Evolutionary conservation across 306 rosid species (phyloP).

Genomic region (Ochetophila trinervis): DNA sequence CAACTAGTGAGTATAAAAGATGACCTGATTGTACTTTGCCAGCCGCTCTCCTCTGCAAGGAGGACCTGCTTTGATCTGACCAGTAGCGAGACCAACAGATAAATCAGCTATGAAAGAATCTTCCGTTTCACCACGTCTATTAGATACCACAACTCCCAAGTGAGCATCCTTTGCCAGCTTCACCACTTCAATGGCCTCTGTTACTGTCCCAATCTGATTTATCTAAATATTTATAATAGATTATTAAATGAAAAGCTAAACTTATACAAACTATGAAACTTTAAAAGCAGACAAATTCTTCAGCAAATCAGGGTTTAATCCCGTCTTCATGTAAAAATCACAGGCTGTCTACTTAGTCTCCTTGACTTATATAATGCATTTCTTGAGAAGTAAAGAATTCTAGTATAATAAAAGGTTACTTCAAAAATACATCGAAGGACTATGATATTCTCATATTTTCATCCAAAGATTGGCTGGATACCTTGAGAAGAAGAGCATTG

Average conservation of each 20-base stretch:
- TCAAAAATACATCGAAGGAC: constrained; percentile 4
- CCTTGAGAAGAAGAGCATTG: constrained; percentile 89
- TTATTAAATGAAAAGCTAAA: constrained; percentile 14
- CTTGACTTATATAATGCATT: background rate
- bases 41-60: constrained; percentile 98
- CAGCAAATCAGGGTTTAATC: background rate
- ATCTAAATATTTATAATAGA: constrained; percentile 44
- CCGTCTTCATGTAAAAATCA: background rate
- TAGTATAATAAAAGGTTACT: background rate
- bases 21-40: constrained; percentile 91
- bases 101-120: constrained; percentile 92
- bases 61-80: constrained; percentile 95
- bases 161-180: constrained; percentile 79
- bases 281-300: background rate
- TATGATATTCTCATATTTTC: background rate
- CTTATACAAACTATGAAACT: background rate
- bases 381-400: background rate
- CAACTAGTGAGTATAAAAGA: constrained; percentile 10
- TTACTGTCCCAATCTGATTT: constrained; percentile 91
- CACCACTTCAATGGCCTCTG: constrained; percentile 86
- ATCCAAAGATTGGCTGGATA: constrained; percentile 26
- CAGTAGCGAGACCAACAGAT: constrained; percentile 82
- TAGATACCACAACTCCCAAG: constrained; percentile 84
- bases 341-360: background rate
- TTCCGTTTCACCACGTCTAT: constrained; percentile 88